Evolutionary conservation across 805 yeast species (phyloP), one percentile per base, ranked within the genome.

Genomic region (Sugiyamaella valdiviana): DNA sequence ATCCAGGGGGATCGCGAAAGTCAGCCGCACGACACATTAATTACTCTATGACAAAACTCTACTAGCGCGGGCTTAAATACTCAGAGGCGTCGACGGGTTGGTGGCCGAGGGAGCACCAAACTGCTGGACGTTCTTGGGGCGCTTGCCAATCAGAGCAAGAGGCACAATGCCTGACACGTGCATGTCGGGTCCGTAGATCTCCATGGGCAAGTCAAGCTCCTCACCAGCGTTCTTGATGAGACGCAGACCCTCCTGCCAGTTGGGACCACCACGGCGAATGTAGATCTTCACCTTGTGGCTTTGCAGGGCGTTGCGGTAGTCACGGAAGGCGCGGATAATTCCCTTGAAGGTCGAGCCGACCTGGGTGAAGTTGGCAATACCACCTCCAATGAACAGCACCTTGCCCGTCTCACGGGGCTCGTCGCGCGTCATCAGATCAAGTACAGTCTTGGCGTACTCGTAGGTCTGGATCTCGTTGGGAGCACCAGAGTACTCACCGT

Each of bases 111-210:
- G 53, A 39, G 64, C 60, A 42, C 74, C 74, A 54, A 70, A 70
- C 14, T 71, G 72, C 54, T 54, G 50, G 43, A 69, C 63, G 26
- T 63, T 63, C 59, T 59, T 64, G 37, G 73, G 72, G 16, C 68
- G 64, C 66, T 70, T 70, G 53, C 66, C 68, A 37, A 52, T 55
- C 42, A 70, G 62, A 19, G 74, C 75, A 42, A 71, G 56, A 26
- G 75, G 75, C 14, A 71, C 76, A 45, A 71, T 72, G 24, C 75
- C 75, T 24, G 71, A 64, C 22, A 71, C 76, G 55, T 71, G 75
- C 76, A 71, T 72, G 51, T 72, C 76, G n/a, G 75, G 75, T n/a
- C 75, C 75, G 56, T 65, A 71, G 50, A 72, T 68, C 61, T 71
- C 75, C 75, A 71, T 71, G 35, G 72, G 72, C 51, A 71, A 57